Base-by-base conservation (phyloP, 495 filamentous ascomycete species). In the Penicillium roqueforti region DNA sequence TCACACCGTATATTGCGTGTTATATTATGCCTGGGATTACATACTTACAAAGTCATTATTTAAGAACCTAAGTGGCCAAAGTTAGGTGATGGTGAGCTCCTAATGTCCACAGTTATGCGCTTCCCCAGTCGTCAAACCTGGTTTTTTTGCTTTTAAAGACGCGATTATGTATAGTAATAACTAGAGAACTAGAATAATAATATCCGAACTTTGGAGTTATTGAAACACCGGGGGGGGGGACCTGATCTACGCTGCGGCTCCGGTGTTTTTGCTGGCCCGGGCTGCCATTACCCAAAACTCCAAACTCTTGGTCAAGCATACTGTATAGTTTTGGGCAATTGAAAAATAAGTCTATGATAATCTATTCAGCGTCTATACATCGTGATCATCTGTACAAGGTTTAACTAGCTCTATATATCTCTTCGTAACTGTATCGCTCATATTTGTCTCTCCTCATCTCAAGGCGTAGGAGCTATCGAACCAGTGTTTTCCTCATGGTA, bases 401-500 rank as follows among this genome's bases (percentile, higher is more conserved):
- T 18, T 9, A 19, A 19, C 16, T 3, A 23, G 3, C 2, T 43
- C 20, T 52, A 26, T 36, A 36, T 32, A 34, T 19, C 20, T 19
- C 13, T 36, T 29, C 11, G 8, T 44, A 44, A 52, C 25, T 4
- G n/a, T 44, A 52, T 38, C 13, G 11, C 40, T 52, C n/a, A 28
- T 36, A 26, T 37, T 20, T 43, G 29, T 13, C 2, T 13, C 18
- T 44, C 50, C 18, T 36, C 40, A 7, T 43, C 40, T 4, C 18
- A 23, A 25, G 34, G 4, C 4, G 23, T 36, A 39, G 32, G 18
- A 0, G 50, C 7, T 44, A 32, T 11, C 8, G 28, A 29, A 6
- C 31, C 26, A 26, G 57, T 40, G 41, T 65, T 22, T 44, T 68
- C 66, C 4, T 66, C 50, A 16, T 62, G 60, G 38, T 59, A 46